Base-by-base conservation (phyloP, 2,329 filamentous ascomycete species). In the Botryosphaeria dothidea region DNA sequence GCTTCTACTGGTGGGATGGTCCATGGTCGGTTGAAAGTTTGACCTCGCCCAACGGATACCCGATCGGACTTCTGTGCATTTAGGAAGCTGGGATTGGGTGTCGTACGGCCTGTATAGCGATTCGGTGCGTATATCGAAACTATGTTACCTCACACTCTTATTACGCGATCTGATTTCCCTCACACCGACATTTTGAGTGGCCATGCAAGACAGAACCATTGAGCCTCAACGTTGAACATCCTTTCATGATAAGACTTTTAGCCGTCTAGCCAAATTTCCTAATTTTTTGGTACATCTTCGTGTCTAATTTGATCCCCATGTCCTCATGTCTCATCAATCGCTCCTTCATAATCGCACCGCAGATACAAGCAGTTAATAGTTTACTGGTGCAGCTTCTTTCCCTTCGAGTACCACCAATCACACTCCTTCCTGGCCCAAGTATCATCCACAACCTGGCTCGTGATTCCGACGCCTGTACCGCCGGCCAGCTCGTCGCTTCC, bases 401-500 rank as follows among this genome's bases (percentile, higher is more conserved):
- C 82, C 66, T 82, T 81, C 13, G 79, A 78, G 84, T 85, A 89
- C 88, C 88, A 90, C 72, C 87, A 90, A 13, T 77, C 73, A 69
- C 84, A 87, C 70, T 85, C 82, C 58, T 79, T 73, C 62, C 75
- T 75, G 66, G 85, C 83, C 66, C 78, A 77, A 3, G 73, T 23
- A 78, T 84, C 76, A 81, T 72, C 64, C 58, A 75, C 67, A 62
- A 82, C 74, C 63, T 80, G 71, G 0, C 81, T 84, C 1, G 83
- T 77, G 2, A 76, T 71, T 1, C 85, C 87, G 11, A 65, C 70
- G 23, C 71, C 72, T 36, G 62, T 68, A 0, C 73, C 74, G 58
- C 67, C 81, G 69, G 67, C 78, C 71, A 68, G 73, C 76, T 89
- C 86, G 68, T 87, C 81, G 69, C 89, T 89, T 2, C 85, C 86